Evolutionary conservation across 2,329 filamentous ascomycete species (phyloP).

Genomic region (Mollisia scopiformis): DNA sequence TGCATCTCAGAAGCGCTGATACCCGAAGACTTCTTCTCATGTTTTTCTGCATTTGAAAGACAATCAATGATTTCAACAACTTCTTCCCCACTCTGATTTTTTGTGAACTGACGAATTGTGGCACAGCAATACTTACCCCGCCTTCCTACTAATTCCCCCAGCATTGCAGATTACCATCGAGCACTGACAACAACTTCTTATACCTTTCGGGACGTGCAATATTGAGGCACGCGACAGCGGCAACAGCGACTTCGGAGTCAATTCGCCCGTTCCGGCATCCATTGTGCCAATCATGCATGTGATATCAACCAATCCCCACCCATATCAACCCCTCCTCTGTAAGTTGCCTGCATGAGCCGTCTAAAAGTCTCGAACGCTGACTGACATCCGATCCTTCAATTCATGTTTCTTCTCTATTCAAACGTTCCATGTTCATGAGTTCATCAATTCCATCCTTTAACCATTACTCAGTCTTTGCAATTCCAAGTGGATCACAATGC

Average conservation of each 20-base stretch:
- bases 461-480: background rate
- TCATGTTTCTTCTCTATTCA: background rate
- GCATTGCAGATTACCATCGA: background rate
- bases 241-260: background rate
- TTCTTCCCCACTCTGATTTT: background rate
- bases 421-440: background rate
- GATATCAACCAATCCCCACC: background rate
- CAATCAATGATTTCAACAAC: background rate
- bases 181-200: background rate
- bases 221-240: background rate
- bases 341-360: background rate
- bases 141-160: background rate
- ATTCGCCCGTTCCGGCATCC: background rate
- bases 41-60: background rate
- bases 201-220: background rate
- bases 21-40: background rate
- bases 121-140: background rate
- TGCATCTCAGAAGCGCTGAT: background rate
- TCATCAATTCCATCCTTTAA: background rate
- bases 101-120: background rate
- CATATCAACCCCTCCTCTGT: background rate
- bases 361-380: background rate
- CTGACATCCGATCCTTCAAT: background rate
- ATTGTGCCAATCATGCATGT: background rate
- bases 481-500: background rate